Evolutionary conservation across 2,329 filamentous ascomycete genomes (phyloP), one percentile per base, ranked within the genome.

Genomic region (Fusarium gaditjirri): DNA sequence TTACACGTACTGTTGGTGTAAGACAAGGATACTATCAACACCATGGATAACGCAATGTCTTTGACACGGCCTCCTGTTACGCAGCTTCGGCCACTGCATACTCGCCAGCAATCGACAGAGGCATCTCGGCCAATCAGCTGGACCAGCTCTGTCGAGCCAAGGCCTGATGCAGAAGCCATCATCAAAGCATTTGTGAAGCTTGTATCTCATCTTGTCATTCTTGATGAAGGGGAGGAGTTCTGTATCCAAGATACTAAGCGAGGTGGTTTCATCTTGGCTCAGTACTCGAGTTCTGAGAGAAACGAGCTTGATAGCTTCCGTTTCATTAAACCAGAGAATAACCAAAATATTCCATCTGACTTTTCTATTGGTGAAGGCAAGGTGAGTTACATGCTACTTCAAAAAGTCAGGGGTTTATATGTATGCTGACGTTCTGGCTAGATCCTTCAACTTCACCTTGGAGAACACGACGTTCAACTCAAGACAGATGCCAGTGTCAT

Each of bases 51-150:
- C 33, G 4, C 25, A n/a, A 25, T 12, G 11, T n/a, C 50, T 19
- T 17, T 16, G 6, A 8, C 41, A 17, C 25, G 16, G 38, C 62
- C 46, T 17, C 68, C 62, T 5, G 14, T 71, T 6, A 71, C 68
- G 61, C 61, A 71, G 68, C 62, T 71, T 47, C 55, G 68, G 52
- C 68, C 68, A 29, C 68, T 71, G 19, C 61, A 67, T 46, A 68
- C 53, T 25, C 50, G 35, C 5, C 50, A 43, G 8, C 31, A 65
- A 10, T 27, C 46, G 10, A 8, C 27, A 3, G 21, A 38, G 27
- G 6, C 39, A 12, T n/a, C 61, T 21, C 25, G 21, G 8, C 44
- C 16, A 13, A 5, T 71, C 3, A 42, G 44, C 4, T 68, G 68
- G 68, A 27, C 5, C 6, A 71, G 61, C 17, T 41, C 46, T 3